Evolutionary conservation across 352 stramenopile species (phyloP), one percentile per base, ranked within the genome.

Genomic region (Salisapilia sapeloensis): DNA sequence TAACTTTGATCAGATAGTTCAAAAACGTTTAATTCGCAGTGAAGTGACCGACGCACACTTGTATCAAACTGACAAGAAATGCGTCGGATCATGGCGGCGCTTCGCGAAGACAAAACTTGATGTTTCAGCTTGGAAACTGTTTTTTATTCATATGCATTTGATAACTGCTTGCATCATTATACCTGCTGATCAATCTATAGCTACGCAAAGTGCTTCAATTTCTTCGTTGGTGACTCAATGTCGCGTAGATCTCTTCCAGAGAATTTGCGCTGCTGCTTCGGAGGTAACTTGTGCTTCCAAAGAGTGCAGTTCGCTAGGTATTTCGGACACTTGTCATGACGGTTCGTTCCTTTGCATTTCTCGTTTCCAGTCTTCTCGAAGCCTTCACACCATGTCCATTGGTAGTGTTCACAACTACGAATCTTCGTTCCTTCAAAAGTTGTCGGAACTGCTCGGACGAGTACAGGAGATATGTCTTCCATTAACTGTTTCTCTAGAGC

Each of bases 301-400:
- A 87, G 46, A 12, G 71, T 87, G 44, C 67, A 87, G 48, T 87
- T 87, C 20, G 71, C 71, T 31, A 87, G 42, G 40, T 87, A 87
- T 50, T 87, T 87, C 9, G 71, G 67, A 35, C 65, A 87, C 37
- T 87, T 87, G 40, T 87, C 71, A 42, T 87, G 71, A 24, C 71
- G 67, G 36, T 87, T 87, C 10, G 71, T 87, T 25, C 71, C 71
- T 24, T 62, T 69, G 48, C 67, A 87, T 33, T 87, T 87, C 37
- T 84, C 71, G 38, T 87, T 87, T 25, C 65, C 60, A 15, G 67
- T 81, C 35, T 87, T 87, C 27, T 69, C 67, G 18, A 78, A 87
- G 3, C 71, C 71, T 52, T 87, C 71, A 44, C 71, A 87, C 71
- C 71, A 87, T 1, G 67, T 87, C 71, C 71, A 87, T 39, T 84